A percentile compares a stretch with the other conserved stretches of the same genome.
Conservation (phyloP, 2,329 filamentous ascomycete species). For the Scortechinia acanthostroma region DNA sequence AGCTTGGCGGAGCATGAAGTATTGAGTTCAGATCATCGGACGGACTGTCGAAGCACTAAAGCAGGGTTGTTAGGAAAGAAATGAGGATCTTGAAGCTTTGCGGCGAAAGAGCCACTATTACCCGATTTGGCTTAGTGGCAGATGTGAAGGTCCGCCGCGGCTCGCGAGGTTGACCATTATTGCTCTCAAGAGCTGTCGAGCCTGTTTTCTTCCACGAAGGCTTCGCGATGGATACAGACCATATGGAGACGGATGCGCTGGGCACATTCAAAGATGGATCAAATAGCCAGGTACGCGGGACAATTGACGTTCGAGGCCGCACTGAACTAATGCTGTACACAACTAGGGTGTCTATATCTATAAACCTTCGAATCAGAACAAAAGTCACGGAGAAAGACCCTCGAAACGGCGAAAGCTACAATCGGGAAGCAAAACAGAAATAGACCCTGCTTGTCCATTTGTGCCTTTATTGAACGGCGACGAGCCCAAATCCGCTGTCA, state of each 20-base stretch:
- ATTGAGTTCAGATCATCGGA: slow-evolving; percentile 19
- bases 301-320: slow-evolving; percentile 8
- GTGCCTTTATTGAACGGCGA: slow-evolving; percentile 5
- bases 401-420: slow-evolving; percentile 30
- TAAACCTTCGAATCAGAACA: slow-evolving; percentile 15
- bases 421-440: slow-evolving; percentile 8
- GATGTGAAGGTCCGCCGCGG: no score
- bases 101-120: background rate
- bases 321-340: slow-evolving; percentile 11
- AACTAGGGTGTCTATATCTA: slow-evolving; percentile 28
- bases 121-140: background rate
- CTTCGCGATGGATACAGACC: background rate
- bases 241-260: slow-evolving; percentile 9
- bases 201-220: no score
- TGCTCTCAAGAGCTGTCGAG: no score
- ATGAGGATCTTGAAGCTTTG: background rate
- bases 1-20: slow-evolving; percentile 30
- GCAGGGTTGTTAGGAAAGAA: no score
- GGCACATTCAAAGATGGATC: slow-evolving; percentile 13
- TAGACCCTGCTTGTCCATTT: slow-evolving; percentile 1
- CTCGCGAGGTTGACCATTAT: no score
- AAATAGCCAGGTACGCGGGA: slow-evolving; percentile 15
- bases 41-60: slow-evolving; percentile 3
- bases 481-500: slow-evolving; percentile 1
- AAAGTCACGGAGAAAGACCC: slow-evolving; percentile 19